These are phyloP conservation scores for Saccharomycopsis sp. DNA, from an alignment of 805 yeast species.

Conservation along the genomic window DNA sequence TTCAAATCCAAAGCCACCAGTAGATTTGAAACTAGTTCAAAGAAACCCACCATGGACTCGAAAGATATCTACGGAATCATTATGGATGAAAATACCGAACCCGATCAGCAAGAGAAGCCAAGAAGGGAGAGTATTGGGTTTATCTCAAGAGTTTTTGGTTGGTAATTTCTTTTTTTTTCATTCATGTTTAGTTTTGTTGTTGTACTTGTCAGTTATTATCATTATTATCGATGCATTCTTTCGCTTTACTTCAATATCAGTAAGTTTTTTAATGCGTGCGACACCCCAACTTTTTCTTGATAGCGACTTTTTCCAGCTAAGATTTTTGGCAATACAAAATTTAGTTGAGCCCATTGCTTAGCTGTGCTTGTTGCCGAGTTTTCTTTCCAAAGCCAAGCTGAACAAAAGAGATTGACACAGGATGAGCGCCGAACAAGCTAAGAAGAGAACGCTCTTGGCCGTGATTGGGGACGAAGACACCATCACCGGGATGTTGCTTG, in stretches of 20 bases:
- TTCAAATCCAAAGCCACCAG: not conserved
- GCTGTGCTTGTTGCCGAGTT: too few relatives aligned
- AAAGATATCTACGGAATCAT: constrained; percentile 8
- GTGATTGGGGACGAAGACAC: constrained; percentile 98
- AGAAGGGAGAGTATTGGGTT: constrained; percentile 20
- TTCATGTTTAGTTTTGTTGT: too few relatives aligned
- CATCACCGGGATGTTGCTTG: constrained; percentile 88
- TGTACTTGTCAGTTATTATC: too few relatives aligned
- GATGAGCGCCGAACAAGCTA: constrained; percentile 29
- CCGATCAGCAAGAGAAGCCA: not conserved
- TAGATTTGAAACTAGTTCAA: not conserved
- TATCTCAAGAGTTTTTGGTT: constrained; percentile 90
- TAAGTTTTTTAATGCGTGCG: too few relatives aligned
- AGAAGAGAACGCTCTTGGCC: constrained; percentile 77
- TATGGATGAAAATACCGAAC: not conserved
- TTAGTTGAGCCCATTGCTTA: too few relatives aligned
- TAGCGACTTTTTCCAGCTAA: too few relatives aligned
- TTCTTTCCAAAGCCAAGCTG: too few relatives aligned
- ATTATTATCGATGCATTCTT: too few relatives aligned
- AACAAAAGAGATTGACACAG: not conserved
- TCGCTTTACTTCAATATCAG: too few relatives aligned
- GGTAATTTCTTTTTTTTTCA: constrained; percentile 45
- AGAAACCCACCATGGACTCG: not conserved
- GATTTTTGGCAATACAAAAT: too few relatives aligned
- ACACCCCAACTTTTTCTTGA: too few relatives aligned